Evolutionary conservation across 768 basidiomycete species (phyloP), one percentile per base, ranked within the genome.

Genomic region (Butyriboletus loyo): DNA sequence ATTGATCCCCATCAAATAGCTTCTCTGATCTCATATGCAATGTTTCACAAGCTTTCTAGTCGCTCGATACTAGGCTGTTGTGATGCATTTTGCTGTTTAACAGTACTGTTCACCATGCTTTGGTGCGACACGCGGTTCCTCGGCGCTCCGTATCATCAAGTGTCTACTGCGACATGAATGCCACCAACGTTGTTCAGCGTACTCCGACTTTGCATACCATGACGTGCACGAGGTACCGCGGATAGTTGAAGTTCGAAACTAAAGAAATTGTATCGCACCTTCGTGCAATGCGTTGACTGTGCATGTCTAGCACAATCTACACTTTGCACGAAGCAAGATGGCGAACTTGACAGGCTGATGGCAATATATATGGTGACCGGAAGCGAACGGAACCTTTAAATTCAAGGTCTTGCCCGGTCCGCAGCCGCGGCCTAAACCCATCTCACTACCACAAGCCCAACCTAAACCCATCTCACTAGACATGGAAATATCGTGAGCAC

Each of bases 401-500:
- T 5, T 22, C 14, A 14, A 24, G 14, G n/a, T n/a, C n/a, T n/a
- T n/a, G n/a, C n/a, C n/a, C n/a, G n/a, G n/a, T n/a, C 24, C 17
- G 15, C 14, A 32, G 14, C 5, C 24, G 7, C 15, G 8, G 6
- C 41, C 10, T 28, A 17, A 6, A 42, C n/a, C 22, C 4, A 36
- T 4, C 35, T 2, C 35, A 25, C n/a, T 7, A 42, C 32, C 34
- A 25, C 32, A 5, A 19, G 34, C 5, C 43, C 37, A 27, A 48
- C 27, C 40, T 35, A 19, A 15, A 13, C 19, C 11, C 31, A 13
- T 17, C 37, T 25, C 41, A 15, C 6, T 37, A 37, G 45, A 37
- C 57, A 77, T 77, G 75, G 75, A 78, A 51, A 75, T 76, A 46
- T 77, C 76, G 77, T 79, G 61, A 70, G 77, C 54, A 9, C 32